Evolutionary conservation across 2,329 filamentous ascomycete species (phyloP).

Genomic region (Trichophyton equinum): DNA sequence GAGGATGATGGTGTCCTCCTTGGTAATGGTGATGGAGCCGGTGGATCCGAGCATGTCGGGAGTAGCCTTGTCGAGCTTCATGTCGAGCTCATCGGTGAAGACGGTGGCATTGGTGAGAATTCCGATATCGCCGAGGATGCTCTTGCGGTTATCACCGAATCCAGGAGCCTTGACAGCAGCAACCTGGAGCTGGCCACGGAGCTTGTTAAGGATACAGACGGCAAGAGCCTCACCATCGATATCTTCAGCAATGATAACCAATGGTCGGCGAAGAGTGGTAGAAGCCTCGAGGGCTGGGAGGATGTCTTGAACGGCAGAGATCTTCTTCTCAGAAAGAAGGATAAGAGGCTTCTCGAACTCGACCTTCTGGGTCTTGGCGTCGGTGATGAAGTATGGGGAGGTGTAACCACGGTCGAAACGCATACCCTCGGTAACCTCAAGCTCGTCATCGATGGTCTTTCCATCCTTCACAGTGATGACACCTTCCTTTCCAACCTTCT

Average conservation of each 20-base stretch:
- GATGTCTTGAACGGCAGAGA: slow-evolving; percentile 97
- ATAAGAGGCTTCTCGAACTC: slow-evolving; percentile 99
- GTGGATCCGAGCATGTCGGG: slow-evolving; percentile 92
- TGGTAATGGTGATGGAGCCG: slow-evolving; percentile 98
- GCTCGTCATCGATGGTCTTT: slow-evolving; percentile 94
- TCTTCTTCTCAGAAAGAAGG: slow-evolving; percentile 99
- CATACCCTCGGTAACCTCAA: slow-evolving; percentile 99
- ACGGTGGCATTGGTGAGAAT: slow-evolving; percentile 94
- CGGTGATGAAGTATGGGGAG: slow-evolving; percentile 99
- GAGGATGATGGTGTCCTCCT: slow-evolving; percentile 98
- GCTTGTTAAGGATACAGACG: slow-evolving; percentile 99
- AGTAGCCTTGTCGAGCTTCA: slow-evolving; percentile 98
- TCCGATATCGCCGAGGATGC: slow-evolving; percentile 90
- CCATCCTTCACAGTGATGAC: slow-evolving; percentile 99
- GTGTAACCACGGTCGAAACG: slow-evolving; percentile 98
- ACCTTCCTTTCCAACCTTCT: slow-evolving; percentile 99
- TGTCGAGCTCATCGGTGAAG: slow-evolving; percentile 95
- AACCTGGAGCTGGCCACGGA: slow-evolving; percentile 97
- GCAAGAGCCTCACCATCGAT: slow-evolving; percentile 97
- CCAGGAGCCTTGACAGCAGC: slow-evolving; percentile 97
- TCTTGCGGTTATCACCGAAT: slow-evolving; percentile 99
- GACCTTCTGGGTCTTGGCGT: slow-evolving; percentile 95
- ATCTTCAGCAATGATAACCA: slow-evolving; percentile 98
- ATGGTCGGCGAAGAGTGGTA: slow-evolving; percentile 83
- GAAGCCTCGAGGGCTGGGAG: slow-evolving; percentile 96